A percentile compares a stretch with the other conserved stretches of the same genome.
Evolutionary conservation across 169 alveolate genomes (phyloP).

Genomic region (Eimeria sp.): DNA sequence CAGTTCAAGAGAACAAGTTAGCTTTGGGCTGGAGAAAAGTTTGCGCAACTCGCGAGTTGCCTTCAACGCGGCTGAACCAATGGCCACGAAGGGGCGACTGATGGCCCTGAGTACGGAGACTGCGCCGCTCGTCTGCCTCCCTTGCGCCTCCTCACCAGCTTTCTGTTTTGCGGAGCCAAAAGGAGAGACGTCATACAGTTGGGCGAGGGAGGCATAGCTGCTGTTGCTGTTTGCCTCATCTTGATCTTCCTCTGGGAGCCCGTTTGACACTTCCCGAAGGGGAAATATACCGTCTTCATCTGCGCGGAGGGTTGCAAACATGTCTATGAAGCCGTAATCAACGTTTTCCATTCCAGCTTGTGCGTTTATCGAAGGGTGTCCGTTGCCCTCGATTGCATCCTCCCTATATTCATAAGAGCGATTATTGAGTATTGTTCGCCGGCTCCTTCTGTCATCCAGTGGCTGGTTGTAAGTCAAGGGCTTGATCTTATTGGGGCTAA

Average conservation of each 20-base stretch:
- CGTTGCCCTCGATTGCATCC: neutral
- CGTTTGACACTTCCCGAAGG: neutral
- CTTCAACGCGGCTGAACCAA: neutral
- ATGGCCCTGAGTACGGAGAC: neutral
- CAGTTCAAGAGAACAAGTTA: neutral
- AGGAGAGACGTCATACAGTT: neutral
- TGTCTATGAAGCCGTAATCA: neutral
- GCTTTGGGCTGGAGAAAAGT: neutral
- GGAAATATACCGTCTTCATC: neutral
- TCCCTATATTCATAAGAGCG: neutral
- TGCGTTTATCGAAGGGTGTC: neutral
- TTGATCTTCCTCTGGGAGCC: neutral
- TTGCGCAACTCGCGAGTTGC: slow-evolving; percentile 5
- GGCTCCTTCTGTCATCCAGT: neutral
- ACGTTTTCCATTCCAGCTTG: neutral
- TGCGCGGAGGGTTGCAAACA: neutral
- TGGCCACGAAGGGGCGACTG: neutral
- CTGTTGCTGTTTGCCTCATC: neutral
- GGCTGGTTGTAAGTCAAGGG: neutral
- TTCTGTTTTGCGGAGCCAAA: neutral
- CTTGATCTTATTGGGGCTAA: neutral
- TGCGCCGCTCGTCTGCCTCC: neutral
- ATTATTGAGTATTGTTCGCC: neutral
- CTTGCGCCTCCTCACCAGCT: neutral
- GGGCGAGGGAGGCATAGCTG: neutral